Conservation (phyloP, 495 filamentous ascomycete genomes). For the Margaritispora aquatica region DNA sequence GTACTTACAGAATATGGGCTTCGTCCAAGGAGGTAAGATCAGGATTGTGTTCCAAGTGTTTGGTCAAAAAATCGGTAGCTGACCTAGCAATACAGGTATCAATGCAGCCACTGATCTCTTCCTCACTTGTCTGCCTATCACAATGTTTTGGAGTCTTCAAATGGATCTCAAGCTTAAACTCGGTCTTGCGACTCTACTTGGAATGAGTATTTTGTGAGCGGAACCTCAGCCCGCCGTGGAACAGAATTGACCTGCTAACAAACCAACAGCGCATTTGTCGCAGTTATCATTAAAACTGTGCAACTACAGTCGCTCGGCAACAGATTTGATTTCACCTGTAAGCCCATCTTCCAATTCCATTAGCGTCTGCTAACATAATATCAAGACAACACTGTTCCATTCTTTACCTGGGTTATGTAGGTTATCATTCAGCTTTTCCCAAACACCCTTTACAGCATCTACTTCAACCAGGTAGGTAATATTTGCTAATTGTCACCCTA, state of each 20-base stretch:
- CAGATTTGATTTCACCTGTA: conserved; percentile 8
- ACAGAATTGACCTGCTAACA: not conserved
- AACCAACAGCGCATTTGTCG: conserved; percentile 1
- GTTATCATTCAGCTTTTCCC: not conserved
- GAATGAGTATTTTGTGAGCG: conserved; percentile 8
- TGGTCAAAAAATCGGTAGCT: not conserved
- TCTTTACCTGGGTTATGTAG: conserved; percentile 9
- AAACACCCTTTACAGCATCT: not conserved
- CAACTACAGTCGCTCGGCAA: conserved; percentile 5
- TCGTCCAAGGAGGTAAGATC: conserved; percentile 6
- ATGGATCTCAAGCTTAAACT: conserved; percentile 8
- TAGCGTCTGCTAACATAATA: not conserved
- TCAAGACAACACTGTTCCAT: conserved; percentile 9
- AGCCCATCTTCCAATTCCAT: not conserved
- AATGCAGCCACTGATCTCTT: conserved; percentile 10
- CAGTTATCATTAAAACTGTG: conserved; percentile 12
- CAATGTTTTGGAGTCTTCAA: conserved; percentile 10
- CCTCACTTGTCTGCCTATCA: conserved; percentile 3
- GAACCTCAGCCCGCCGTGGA: not conserved
- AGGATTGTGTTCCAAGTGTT: not conserved
- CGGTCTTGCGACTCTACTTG: conserved; percentile 7
- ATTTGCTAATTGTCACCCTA: not conserved
- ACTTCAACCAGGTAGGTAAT: not conserved
- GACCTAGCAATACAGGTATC: not conserved
- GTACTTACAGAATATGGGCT: not conserved